Percentiles rank a stretch among this genome's conserved stretches.
These are phyloP conservation scores for Dothideomycetidae sp. DNA, from an alignment of 2,329 filamentous ascomycete genomes.

Conservation along the genomic window DNA sequence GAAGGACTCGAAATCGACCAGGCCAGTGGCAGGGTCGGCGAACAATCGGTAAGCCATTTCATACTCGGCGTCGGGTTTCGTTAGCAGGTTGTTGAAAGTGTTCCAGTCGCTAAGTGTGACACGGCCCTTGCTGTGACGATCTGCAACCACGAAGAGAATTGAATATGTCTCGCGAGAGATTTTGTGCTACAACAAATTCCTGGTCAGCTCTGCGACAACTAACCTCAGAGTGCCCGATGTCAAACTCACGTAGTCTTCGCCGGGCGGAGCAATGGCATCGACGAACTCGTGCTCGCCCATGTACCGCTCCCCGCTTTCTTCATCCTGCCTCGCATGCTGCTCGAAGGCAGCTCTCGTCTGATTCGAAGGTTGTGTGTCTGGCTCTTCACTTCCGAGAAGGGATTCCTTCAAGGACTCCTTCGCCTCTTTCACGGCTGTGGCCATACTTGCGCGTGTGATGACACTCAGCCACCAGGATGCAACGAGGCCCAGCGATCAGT, in stretches of 20 bases:
- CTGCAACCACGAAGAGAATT: constrained; percentile 83
- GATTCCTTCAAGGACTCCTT: constrained; percentile 52
- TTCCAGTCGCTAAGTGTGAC: constrained; percentile 77
- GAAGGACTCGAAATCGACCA: constrained; percentile 82
- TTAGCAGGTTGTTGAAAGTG: constrained; percentile 83
- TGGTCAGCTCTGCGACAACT: constrained; percentile 3
- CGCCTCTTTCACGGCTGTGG: background rate
- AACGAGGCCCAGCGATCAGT: too few species aligned
- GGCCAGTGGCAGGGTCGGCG: constrained; percentile 68
- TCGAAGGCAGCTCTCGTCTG: constrained; percentile 65
- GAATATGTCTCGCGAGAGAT: constrained; percentile 93
- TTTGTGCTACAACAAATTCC: constrained; percentile 55
- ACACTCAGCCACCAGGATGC: too few species aligned
- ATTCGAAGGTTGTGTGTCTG: constrained; percentile 50
- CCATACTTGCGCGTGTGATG: background rate
- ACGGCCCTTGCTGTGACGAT: constrained; percentile 58
- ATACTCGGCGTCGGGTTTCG: constrained; percentile 94
- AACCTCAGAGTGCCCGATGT: background rate
- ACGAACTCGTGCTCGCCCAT: constrained; percentile 83
- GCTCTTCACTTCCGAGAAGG: constrained; percentile 47
- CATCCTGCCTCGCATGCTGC: constrained; percentile 60
- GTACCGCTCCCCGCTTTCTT: constrained; percentile 59
- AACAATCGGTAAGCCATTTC: constrained; percentile 97
- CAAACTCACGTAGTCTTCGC: constrained; percentile 67
- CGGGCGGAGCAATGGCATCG: constrained; percentile 69